Evolutionary conservation across 2,329 filamentous ascomycete species (phyloP).

Genomic region (Alternaria sp.): DNA sequence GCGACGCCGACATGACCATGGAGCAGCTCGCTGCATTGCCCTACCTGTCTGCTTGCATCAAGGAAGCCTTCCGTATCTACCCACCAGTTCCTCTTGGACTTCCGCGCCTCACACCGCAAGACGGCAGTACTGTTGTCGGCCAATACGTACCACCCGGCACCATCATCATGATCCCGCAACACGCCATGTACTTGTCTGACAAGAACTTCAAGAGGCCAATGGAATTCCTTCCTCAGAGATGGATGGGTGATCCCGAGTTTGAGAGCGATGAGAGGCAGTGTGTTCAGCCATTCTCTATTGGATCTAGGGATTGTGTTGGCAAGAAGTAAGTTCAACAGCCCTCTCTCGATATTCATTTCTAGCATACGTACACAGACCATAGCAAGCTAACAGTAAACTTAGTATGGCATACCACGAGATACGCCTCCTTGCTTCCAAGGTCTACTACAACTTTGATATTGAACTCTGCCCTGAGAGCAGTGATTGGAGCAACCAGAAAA

Average conservation of each 20-base stretch:
- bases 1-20: constrained; percentile 45
- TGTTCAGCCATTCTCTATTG: constrained; percentile 55
- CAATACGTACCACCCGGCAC: constrained; percentile 41
- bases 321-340: constrained; percentile 42
- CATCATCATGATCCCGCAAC: constrained; percentile 23
- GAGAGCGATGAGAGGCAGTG: constrained; percentile 39
- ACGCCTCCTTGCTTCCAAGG: constrained; percentile 49
- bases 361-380: too few relatives aligned
- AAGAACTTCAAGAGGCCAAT: constrained; percentile 46
- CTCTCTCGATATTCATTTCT: too few relatives aligned
- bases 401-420: constrained; percentile 51
- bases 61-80: constrained; percentile 52
- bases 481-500: constrained; percentile 40
- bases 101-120: constrained; percentile 43
- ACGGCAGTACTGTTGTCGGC: constrained; percentile 48
- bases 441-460: constrained; percentile 50
- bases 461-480: constrained; percentile 42
- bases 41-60: constrained; percentile 50
- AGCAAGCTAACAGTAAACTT: constrained; percentile 6
- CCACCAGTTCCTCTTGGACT: constrained; percentile 49
- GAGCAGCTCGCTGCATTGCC: constrained; percentile 34
- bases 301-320: constrained; percentile 49
- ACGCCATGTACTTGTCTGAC: constrained; percentile 22
- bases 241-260: constrained; percentile 40
- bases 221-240: constrained; percentile 51